Conservation (phyloP, 2,329 filamentous ascomycete species). For the Aspergillus sp. region DNA sequence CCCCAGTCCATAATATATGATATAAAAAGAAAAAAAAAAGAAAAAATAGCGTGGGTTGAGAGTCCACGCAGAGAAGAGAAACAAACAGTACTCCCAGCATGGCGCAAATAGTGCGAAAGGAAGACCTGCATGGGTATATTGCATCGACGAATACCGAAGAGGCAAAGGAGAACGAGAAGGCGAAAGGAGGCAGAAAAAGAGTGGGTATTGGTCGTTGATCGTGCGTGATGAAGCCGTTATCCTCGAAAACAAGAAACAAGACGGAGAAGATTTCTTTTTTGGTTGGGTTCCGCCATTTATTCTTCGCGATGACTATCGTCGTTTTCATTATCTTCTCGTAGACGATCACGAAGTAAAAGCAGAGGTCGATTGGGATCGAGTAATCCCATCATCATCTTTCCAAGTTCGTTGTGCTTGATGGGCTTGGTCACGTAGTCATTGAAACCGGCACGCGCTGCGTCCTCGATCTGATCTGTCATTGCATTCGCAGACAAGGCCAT, state of each 20-base stretch:
- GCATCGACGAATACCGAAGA: not conserved
- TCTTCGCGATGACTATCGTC: constrained; percentile 13
- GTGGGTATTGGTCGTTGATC: not conserved
- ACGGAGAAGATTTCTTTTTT: not conserved
- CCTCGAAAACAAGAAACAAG: not conserved
- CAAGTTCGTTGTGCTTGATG: constrained; percentile 44
- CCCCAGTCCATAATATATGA: constrained; percentile 10
- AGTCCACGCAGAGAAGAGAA: constrained; percentile 5
- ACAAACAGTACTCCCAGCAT: constrained; percentile 10
- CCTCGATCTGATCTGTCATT: constrained; percentile 44
- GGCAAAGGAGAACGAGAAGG: not conserved
- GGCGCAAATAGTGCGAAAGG: not conserved
- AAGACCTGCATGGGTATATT: not conserved
- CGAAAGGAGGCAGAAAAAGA: not conserved
- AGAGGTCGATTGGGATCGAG: constrained; percentile 38
- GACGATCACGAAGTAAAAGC: constrained; percentile 37
- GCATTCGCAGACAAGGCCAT: constrained; percentile 46
- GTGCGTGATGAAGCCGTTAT: not conserved
- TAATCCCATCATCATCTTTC: constrained; percentile 45
- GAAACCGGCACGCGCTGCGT: constrained; percentile 42
- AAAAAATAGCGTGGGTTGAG: not conserved
- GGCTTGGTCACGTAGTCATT: constrained; percentile 46
- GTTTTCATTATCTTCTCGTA: constrained; percentile 15
- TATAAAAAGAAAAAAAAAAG: constrained; percentile 5
- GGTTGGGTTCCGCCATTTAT: constrained; percentile 1